Evolutionary conservation across 2,329 filamentous ascomycete genomes (phyloP), one percentile per base, ranked within the genome.

Genomic region (Pseudogymnoascus sp.): DNA sequence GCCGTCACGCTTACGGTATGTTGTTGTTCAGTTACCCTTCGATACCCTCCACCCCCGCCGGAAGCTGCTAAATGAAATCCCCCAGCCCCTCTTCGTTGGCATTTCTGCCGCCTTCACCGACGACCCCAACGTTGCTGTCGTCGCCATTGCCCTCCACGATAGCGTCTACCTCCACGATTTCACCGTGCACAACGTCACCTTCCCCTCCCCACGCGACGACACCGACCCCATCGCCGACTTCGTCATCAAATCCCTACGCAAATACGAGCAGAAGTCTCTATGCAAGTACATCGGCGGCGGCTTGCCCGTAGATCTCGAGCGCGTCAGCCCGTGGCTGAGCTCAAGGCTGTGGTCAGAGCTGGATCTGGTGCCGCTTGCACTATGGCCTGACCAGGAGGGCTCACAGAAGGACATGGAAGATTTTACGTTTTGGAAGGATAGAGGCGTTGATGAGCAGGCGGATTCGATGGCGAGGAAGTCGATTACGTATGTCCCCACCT

Each of bases 381-480:
- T 91, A 65, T 77, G 75, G 8, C 78, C 79, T 4, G 78, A 78
- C 66, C 70, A 72, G 22, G 75, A 71, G 35, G 66, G 63, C 49
- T 69, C 68, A 14, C 62, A 67, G 25, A 52, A 6, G 60, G 70
- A 74, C 65, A 76, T 77, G 67, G 73, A 73, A 58, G 68, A 59
- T 65, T 25, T 58, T 64, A 62, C 60, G 42, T 78, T 80, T 65
- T 83, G 82, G 79, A 77, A 80, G 52, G 73, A 76, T 35, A 84
- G 85, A 70, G 76, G 80, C n/a, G 80, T 92, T 4, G 90, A 92
- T 68, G 90, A 94, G 72, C 86, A 92, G 72, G 89, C 90, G 1
- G 90, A 93, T 71, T 89, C 87, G 0, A 89, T 92, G 83, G 87
- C 87, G 1, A 81, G 90, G 65, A 92, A 92, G 77, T 91, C 88